Percentiles rank a stretch among this genome's conserved stretches.
These are phyloP conservation scores for Thielaviopsis ethacetica DNA, from an alignment of 2,329 filamentous ascomycete species.

Conservation along the genomic window DNA sequence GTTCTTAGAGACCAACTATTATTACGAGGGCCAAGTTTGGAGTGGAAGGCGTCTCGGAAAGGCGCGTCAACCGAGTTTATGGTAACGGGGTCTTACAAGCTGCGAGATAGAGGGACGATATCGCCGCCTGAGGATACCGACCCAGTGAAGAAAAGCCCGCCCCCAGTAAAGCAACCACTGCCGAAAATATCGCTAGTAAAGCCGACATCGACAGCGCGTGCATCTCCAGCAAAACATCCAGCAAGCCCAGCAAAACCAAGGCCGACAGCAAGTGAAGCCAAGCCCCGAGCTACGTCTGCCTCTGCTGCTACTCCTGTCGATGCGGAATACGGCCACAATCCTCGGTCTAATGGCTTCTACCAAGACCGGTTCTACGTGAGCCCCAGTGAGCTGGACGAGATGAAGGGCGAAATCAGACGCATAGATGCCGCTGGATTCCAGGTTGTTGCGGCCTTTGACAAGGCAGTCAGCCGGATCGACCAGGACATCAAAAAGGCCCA, in stretches of 20 bases:
- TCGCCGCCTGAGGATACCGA: not conserved
- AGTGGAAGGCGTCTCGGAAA: not conserved
- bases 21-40: constrained; percentile 15
- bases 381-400: not conserved
- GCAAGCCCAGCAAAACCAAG: not conserved
- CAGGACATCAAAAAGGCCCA: constrained; percentile 20
- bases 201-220: not conserved
- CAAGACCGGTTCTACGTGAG: not conserved
- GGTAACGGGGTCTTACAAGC: not conserved
- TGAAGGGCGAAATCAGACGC: constrained; percentile 19
- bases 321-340: not conserved
- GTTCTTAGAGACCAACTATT: constrained; percentile 22
- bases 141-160: not conserved
- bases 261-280: not conserved
- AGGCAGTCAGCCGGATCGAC: constrained; percentile 20
- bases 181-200: not conserved
- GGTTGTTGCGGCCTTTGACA: constrained; percentile 22
- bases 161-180: not conserved
- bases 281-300: too few relatives aligned
- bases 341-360: not conserved
- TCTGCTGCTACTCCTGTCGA: not conserved
- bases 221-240: not conserved
- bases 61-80: not conserved
- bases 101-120: not conserved
- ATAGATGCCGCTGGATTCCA: constrained; percentile 23